phyloP scores from a whole-genome alignment of 345 rosid species.

The Raphanus sativus region DNA sequence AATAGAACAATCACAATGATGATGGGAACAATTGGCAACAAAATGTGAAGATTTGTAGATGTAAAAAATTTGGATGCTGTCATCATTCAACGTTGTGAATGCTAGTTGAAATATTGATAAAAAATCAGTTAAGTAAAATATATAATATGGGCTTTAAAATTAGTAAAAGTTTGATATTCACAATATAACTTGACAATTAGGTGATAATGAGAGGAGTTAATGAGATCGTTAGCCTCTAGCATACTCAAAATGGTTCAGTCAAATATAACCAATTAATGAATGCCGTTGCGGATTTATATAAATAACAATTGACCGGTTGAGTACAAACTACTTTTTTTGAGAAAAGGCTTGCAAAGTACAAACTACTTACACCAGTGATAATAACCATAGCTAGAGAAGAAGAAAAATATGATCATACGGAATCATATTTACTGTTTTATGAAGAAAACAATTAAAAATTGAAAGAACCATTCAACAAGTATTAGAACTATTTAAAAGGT shows the following conservation, averaged over 20 bases:
- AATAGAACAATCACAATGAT: neutral
- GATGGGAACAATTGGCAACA: neutral
- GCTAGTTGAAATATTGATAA: neutral
- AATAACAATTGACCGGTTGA: neutral
- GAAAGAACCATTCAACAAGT: neutral
- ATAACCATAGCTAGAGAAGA: neutral
- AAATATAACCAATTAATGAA: neutral
- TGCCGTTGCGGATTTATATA: neutral
- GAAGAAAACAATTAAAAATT: neutral
- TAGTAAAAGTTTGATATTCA: neutral
- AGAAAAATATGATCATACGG: neutral
- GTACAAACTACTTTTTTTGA: neutral
- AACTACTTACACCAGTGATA: neutral
- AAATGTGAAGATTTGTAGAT: neutral
- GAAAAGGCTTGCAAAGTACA: neutral
- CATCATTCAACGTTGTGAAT: neutral
- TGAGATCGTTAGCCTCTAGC: neutral
- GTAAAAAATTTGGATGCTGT: neutral
- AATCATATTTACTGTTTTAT: neutral
- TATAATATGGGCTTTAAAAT: neutral
- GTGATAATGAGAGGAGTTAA: neutral
- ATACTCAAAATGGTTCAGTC: constrained; percentile 4
- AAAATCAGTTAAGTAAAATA: too few relatives aligned
- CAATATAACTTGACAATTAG: neutral
- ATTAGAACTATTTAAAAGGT: neutral